Evolutionary conservation across 1,284 basidiomycete genomes (phyloP).

Genomic region (Cyathus olla): DNA sequence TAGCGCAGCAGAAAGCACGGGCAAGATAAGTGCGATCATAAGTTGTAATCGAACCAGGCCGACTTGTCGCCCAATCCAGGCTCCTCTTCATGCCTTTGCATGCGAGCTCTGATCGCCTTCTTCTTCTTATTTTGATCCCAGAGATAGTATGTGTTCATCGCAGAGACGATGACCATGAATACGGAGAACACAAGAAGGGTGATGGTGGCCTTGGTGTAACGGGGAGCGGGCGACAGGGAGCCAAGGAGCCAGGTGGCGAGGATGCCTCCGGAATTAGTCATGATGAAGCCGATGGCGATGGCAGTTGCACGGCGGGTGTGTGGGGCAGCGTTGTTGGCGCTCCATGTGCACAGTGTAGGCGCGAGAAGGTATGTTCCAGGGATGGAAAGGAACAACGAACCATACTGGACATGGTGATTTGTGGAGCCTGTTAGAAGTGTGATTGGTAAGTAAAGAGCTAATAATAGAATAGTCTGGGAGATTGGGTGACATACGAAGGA

Average conservation of each 20-base stretch:
- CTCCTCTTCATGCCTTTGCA: slow-evolving; percentile 31
- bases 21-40: background rate
- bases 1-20: too few species aligned
- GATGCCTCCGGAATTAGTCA: slow-evolving; percentile 69
- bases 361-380: slow-evolving; percentile 56
- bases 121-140: slow-evolving; percentile 49
- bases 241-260: slow-evolving; percentile 66
- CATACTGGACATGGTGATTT: slow-evolving; percentile 55
- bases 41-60: slow-evolving; percentile 50
- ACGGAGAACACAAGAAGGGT: slow-evolving; percentile 48
- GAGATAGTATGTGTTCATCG: slow-evolving; percentile 43
- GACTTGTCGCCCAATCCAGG: slow-evolving; percentile 47
- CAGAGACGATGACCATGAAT: slow-evolving; percentile 41
- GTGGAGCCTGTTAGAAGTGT: slow-evolving; percentile 28
- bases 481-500: slow-evolving; percentile 48
- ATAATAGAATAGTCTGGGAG: background rate
- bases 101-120: slow-evolving; percentile 25
- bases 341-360: slow-evolving; percentile 60
- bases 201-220: slow-evolving; percentile 53
- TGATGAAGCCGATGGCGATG: slow-evolving; percentile 64
- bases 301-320: slow-evolving; percentile 62
- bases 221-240: slow-evolving; percentile 52
- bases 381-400: slow-evolving; percentile 61
- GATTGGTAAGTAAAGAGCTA: background rate
- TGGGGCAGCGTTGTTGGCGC: slow-evolving; percentile 68